phyloP scores from a whole-genome alignment of 1,284 basidiomycete genomes.

The Sanghuangporus sanghuang region DNA sequence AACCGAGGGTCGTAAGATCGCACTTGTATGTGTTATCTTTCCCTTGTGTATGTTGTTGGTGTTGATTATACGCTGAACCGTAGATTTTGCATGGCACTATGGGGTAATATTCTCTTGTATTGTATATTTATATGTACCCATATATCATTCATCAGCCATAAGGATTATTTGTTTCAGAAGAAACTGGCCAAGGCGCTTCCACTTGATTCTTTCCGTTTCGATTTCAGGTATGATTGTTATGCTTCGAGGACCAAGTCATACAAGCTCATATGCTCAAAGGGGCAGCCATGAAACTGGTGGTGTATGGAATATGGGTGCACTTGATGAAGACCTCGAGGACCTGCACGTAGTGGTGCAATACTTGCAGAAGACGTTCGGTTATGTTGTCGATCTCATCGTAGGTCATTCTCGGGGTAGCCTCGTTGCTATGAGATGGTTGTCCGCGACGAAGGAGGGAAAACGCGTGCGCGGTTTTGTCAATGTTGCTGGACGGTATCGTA shows the following conservation, averaged over 20 bases:
- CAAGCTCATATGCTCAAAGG: conserved; percentile 31
- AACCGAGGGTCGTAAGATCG: conserved; percentile 55
- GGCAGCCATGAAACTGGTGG: conserved; percentile 74
- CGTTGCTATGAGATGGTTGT: conserved; percentile 62
- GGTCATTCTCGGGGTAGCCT: conserved; percentile 72
- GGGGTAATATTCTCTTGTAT: conserved; percentile 43
- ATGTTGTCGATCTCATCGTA: conserved; percentile 60
- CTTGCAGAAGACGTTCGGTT: conserved; percentile 52
- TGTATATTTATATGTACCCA: not conserved
- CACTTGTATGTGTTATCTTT: conserved; percentile 48
- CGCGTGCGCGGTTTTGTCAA: conserved; percentile 58
- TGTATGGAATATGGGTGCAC: conserved; percentile 49
- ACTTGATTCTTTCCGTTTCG: conserved; percentile 78
- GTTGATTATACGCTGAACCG: not conserved
- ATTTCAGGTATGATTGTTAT: conserved; percentile 56
- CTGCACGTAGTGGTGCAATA: conserved; percentile 58
- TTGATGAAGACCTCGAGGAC: conserved; percentile 59
- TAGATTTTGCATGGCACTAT: conserved; percentile 75
- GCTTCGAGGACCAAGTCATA: not conserved
- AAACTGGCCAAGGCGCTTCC: conserved; percentile 63
- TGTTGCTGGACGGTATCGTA: conserved; percentile 67
- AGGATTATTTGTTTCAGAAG: conserved; percentile 79
- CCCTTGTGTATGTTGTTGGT: not conserved
- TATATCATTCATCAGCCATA: conserved; percentile 47
- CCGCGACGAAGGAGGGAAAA: conserved; percentile 50